Conservation (phyloP, 2,329 filamentous ascomycete species). For the Zasmidium angulare region DNA sequence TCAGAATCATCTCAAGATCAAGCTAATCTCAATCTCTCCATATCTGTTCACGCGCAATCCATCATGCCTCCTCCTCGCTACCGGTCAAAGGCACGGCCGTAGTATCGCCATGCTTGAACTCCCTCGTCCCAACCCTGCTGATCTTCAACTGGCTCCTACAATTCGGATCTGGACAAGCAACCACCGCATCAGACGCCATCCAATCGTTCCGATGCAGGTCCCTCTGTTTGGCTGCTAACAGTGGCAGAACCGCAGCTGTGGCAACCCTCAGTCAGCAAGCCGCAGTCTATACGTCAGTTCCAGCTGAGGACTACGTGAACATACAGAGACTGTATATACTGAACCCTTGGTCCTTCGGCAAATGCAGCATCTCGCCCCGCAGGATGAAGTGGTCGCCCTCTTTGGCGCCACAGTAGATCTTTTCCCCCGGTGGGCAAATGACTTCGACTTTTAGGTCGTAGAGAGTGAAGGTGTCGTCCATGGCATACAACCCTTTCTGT, state of each 20-base stretch:
- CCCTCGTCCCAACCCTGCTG: conserved; percentile 8
- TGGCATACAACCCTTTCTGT: no score
- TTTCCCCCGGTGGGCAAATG: conserved; percentile 17
- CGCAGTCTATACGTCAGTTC: background rate
- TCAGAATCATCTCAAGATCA: no score
- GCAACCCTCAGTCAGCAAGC: background rate
- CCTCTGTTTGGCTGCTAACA: conserved; percentile 24
- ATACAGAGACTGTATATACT: conserved; percentile 26
- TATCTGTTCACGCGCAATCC: background rate
- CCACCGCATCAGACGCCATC: conserved; percentile 24
- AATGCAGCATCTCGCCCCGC: conserved; percentile 25
- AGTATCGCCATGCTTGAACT: conserved; percentile 23
- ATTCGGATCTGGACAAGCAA: conserved; percentile 23
- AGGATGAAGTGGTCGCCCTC: conserved; percentile 23
- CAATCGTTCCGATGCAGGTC: conserved; percentile 21
- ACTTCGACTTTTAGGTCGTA: conserved; percentile 24
- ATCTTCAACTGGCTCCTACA: conserved; percentile 22
- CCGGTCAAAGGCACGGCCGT: conserved; percentile 17
- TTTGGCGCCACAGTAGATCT: conserved; percentile 24
- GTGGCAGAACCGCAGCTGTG: conserved; percentile 24
- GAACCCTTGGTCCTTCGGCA: conserved; percentile 22
- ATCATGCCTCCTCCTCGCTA: background rate
- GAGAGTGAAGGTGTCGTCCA: conserved; percentile 18
- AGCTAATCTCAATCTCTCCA: no score
- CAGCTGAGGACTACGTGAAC: background rate